A percentile compares a stretch with the other conserved stretches of the same genome.
Evolutionary conservation across 148 eudicot genomes (phyloP).

Genomic region (Camellia sinensis): DNA sequence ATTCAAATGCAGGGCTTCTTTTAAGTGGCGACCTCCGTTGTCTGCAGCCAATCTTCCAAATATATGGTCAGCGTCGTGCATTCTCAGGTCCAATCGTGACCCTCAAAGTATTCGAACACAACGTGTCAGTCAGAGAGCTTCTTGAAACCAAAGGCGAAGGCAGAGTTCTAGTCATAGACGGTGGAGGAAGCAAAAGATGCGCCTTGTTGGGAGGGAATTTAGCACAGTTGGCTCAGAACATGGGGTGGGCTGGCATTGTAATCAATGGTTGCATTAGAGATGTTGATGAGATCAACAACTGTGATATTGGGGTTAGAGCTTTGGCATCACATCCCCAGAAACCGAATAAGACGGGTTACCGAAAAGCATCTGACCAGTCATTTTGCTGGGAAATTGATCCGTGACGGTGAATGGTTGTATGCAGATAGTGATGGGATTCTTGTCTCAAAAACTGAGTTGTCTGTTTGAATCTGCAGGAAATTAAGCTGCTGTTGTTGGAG

Average conservation of each 20-base stretch:
- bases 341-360: conserved; percentile 32
- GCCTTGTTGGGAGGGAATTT: conserved; percentile 43
- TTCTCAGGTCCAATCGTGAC: conserved; percentile 42
- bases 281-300: conserved; percentile 41
- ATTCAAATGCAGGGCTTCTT: conserved; percentile 28
- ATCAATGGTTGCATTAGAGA: conserved; percentile 45
- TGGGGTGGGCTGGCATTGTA: conserved; percentile 44
- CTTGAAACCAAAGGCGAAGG: conserved; percentile 47
- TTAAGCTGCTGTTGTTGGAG: not conserved
- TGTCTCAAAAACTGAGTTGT: conserved; percentile 34
- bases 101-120: conserved; percentile 44
- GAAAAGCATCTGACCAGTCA: conserved; percentile 35
- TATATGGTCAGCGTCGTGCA: conserved; percentile 34
- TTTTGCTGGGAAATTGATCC: conserved; percentile 32
- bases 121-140: conserved; percentile 41
- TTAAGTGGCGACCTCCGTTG: conserved; percentile 33
- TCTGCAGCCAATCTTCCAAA: conserved; percentile 38
- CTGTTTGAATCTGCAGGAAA: conserved; percentile 19
- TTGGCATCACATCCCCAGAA: conserved; percentile 42
- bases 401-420: conserved; percentile 43
- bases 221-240: conserved; percentile 44
- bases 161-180: conserved; percentile 42
- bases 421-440: conserved; percentile 48
- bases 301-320: conserved; percentile 47
- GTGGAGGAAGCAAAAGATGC: conserved; percentile 45